phyloP scores from a whole-genome alignment of 1,139 yeast species.

The Schizosaccharomyces versatilis region DNA sequence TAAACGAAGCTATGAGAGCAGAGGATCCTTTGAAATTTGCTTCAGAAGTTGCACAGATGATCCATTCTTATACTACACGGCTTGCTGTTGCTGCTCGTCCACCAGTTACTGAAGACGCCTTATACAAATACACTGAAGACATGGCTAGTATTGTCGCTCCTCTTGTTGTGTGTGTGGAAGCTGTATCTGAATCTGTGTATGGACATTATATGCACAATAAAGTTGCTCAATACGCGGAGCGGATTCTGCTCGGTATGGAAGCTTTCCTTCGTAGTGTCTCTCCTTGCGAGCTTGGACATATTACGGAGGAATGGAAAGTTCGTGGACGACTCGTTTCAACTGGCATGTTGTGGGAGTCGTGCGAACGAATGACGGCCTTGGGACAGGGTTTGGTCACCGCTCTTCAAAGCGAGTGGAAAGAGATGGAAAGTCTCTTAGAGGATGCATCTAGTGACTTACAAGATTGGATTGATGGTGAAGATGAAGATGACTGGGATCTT shows the following conservation, averaged over 20 bases:
- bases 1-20: too few species aligned
- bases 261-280: not conserved
- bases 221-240: not conserved
- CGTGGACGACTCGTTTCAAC: not conserved
- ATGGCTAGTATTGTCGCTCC: not conserved
- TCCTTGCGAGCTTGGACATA: not conserved
- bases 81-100: not conserved
- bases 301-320: not conserved
- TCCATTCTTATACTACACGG: not conserved
- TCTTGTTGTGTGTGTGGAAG: not conserved
- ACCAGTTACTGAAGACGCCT: not conserved
- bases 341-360: constrained; percentile 1
- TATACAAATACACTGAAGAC: not conserved
- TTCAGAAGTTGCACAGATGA: not conserved
- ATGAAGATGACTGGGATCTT: not conserved
- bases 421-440: not conserved
- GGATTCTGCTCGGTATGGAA: not conserved
- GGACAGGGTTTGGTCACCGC: not conserved
- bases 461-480: not conserved
- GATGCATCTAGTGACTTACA: not conserved
- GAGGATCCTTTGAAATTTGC: not conserved
- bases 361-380: not conserved
- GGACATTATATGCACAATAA: not conserved
- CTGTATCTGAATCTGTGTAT: not conserved
- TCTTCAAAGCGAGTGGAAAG: not conserved